Evolutionary conservation across 257 asterid species (phyloP), one percentile per base, ranked within the genome.

Genomic region (Ajuga chamaepitys): DNA sequence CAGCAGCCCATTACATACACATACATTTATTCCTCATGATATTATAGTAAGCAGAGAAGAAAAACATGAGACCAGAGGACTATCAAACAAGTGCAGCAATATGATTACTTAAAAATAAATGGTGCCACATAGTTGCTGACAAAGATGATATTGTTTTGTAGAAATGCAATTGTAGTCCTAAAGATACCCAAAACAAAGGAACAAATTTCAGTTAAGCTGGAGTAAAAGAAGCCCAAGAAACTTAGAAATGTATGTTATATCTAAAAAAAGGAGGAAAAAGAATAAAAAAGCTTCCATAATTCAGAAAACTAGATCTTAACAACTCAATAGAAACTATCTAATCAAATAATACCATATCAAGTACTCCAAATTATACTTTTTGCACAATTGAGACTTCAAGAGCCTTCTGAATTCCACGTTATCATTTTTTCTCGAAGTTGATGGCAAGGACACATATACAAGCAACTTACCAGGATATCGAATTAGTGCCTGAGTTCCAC

Each of bases 401-500:
- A 30, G 10, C 4, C 48, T 35, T 38, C n/a, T 34, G n/a, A n/a
- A n/a, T n/a, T 52, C 16, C 20, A 21, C 37, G 37, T 22, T 68
- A 17, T 24, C 13, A 17, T 51, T 30, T n/a, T 42, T 16, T 38
- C 68, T 52, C 68, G 45, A 56, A 52, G 22, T 10, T 40, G 65
- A 56, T 9, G 50, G 55, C 40, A 44, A 14, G 53, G 44, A 38
- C 18, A 64, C 26, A 13, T 30, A 53, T 58, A 66, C 59, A 58
- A 65, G 59, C n/a, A 71, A 71, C 85, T 70, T 70, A 85, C 97
- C 95, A 37, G 97, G 86, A 77, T 85, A 87, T 63, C 87, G 95
- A 56, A 87, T 62, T 56, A 89, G 72, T 44, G 91, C 95, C 80
- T 87, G 97, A 42, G 95, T 89, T 68, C 83, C 95, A 71, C 94